Percentiles rank a stretch among this genome's conserved stretches.
Conservation (phyloP, 441 rosid genomes). For the Euphorbia celastroides region DNA sequence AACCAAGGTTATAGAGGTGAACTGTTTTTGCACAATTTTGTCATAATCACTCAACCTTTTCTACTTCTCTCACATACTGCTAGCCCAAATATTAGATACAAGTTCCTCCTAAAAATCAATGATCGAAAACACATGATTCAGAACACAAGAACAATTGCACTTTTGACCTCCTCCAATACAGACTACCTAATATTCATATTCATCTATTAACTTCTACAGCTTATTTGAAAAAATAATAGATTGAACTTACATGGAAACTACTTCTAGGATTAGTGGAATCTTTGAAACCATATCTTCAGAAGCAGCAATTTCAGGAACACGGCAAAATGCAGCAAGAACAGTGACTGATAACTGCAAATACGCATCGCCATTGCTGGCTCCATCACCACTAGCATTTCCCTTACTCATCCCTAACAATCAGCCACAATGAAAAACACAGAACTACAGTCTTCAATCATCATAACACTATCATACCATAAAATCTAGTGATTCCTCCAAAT, state of each 20-base stretch:
- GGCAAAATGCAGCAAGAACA: conserved; percentile 76
- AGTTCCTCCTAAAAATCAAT: background rate
- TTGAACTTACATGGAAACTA: conserved; percentile 49
- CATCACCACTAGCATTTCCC: conserved; percentile 31
- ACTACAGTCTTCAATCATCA: too few species aligned
- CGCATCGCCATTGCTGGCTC: conserved; percentile 46
- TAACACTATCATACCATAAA: background rate
- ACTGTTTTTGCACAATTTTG: background rate
- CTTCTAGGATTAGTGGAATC: conserved; percentile 61
- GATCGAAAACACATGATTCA: background rate
- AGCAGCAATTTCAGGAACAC: conserved; percentile 67
- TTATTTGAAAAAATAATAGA: background rate
- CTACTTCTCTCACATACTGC: background rate
- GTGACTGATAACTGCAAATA: conserved; percentile 70
- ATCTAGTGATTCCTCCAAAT: background rate
- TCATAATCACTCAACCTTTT: background rate
- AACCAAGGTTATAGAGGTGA: background rate
- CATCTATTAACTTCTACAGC: background rate
- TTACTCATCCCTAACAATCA: conserved; percentile 37
- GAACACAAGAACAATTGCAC: background rate
- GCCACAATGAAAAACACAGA: background rate
- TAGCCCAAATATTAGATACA: background rate
- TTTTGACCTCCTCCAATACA: background rate
- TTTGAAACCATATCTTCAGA: conserved; percentile 64
- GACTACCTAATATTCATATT: background rate